phyloP scores from a whole-genome alignment of 148 eudicot genomes.

The Dianthus caryophyllus region DNA sequence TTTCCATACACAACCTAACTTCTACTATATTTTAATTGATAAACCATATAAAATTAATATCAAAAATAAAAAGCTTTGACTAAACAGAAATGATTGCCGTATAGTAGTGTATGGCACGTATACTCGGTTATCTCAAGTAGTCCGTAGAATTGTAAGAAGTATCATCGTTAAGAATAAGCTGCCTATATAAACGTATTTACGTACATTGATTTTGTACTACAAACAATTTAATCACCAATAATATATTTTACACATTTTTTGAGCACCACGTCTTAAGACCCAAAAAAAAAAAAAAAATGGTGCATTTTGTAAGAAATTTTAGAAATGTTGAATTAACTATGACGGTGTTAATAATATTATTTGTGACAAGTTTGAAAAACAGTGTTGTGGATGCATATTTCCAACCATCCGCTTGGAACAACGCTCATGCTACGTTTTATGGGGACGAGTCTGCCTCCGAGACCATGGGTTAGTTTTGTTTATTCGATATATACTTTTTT shows the following conservation, averaged over 20 bases:
- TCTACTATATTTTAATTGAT: neutral
- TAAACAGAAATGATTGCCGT: neutral
- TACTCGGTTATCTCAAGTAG: neutral
- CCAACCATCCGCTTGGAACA: constrained; percentile 21
- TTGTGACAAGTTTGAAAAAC: neutral
- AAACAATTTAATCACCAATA: neutral
- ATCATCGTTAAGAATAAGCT: neutral
- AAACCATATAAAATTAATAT: neutral
- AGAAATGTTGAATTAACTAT: neutral
- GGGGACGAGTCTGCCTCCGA: constrained; percentile 35
- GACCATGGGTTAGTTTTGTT: constrained; percentile 35
- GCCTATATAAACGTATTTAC: constrained; percentile 8
- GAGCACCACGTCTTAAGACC: neutral
- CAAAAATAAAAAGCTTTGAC: neutral
- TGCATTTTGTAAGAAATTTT: neutral
- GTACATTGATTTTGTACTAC: constrained; percentile 1
- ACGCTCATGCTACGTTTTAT: constrained; percentile 49
- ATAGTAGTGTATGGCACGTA: constrained; percentile 29
- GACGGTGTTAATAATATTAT: neutral
- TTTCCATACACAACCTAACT: too few species aligned
- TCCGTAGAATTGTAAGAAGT: neutral
- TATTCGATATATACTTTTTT: too few species aligned
- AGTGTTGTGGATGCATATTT: constrained; percentile 9
- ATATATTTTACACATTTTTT: neutral
- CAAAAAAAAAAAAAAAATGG: neutral